Evolutionary conservation across 2,329 filamentous ascomycete species (phyloP).

Genomic region (Biscogniauxia sp.): DNA sequence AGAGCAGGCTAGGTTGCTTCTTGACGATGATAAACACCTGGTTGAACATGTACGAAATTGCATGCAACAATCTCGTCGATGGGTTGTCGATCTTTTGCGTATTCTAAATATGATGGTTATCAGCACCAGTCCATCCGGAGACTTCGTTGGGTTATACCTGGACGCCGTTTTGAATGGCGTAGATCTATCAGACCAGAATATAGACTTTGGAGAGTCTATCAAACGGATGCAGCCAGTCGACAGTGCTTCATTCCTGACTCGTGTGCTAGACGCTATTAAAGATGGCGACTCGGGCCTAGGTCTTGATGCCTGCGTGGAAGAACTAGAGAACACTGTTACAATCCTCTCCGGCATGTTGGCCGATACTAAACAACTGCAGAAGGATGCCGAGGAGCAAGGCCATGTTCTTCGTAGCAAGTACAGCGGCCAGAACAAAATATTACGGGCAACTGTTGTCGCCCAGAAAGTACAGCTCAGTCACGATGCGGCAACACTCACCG

Average conservation of each 20-base stretch:
- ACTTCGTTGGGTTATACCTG: slow-evolving; percentile 59
- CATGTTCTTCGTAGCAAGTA: slow-evolving; percentile 69
- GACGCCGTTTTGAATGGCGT: slow-evolving; percentile 59
- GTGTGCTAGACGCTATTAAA: slow-evolving; percentile 38
- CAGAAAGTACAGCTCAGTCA: slow-evolving; percentile 79
- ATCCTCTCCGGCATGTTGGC: slow-evolving; percentile 42
- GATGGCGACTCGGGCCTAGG: slow-evolving; percentile 39
- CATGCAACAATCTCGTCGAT: slow-evolving; percentile 35
- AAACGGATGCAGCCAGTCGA: slow-evolving; percentile 58
- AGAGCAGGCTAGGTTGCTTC: slow-evolving; percentile 47
- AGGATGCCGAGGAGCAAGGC: slow-evolving; percentile 42
- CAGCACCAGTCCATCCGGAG: slow-evolving; percentile 25
- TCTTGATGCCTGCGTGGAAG: slow-evolving; percentile 33
- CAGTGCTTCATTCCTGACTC: slow-evolving; percentile 40
- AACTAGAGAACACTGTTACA: slow-evolving; percentile 31
- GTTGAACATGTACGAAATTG: slow-evolving; percentile 37
- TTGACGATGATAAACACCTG: slow-evolving; percentile 60
- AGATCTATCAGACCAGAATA: slow-evolving; percentile 45
- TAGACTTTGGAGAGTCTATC: slow-evolving; percentile 55
- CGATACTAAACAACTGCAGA: slow-evolving; percentile 46
- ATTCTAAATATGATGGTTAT: slow-evolving; percentile 46
- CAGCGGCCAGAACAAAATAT: slow-evolving; percentile 65
- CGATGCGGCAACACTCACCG: slow-evolving; percentile 67
- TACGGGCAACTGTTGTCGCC: slow-evolving; percentile 75
- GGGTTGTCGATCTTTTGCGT: slow-evolving; percentile 44